Percentiles rank a stretch among this genome's conserved stretches.
These are phyloP conservation scores for Fraxinus platypoda DNA, from an alignment of 305 asterid species.

Conservation along the genomic window DNA sequence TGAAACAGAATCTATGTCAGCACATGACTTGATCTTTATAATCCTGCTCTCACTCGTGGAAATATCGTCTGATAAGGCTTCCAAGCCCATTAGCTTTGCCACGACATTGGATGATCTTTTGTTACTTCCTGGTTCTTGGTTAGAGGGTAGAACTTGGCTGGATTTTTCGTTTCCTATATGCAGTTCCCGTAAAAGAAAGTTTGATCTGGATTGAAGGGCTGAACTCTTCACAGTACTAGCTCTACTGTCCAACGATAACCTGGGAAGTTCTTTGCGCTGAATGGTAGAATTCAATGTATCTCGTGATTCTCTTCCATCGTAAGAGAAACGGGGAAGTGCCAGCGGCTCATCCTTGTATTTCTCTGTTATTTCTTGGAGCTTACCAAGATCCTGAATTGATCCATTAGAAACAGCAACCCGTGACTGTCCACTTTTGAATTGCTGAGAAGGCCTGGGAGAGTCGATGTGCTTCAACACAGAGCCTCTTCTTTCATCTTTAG, in stretches of 20 bases:
- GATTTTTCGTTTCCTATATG: constrained; percentile 37
- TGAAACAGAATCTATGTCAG: constrained; percentile 33
- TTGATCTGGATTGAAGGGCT: constrained; percentile 50
- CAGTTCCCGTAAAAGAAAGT: constrained; percentile 39
- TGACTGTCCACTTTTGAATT: constrained; percentile 34
- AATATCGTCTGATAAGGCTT: constrained; percentile 45
- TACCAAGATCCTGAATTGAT: constrained; percentile 35
- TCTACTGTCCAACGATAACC: constrained; percentile 87
- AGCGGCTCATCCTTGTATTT: constrained; percentile 41
- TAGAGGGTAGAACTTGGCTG: constrained; percentile 19
- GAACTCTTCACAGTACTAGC: constrained; percentile 49
- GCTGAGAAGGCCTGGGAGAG: constrained; percentile 82
- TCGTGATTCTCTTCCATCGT: constrained; percentile 75
- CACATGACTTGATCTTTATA: constrained; percentile 26
- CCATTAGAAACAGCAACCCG: constrained; percentile 37
- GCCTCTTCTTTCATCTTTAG: constrained; percentile 49
- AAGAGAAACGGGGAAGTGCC: constrained; percentile 64
- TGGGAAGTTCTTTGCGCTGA: constrained; percentile 70
- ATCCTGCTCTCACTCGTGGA: constrained; percentile 39
- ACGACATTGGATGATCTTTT: constrained; percentile 64
- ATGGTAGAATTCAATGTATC: constrained; percentile 42
- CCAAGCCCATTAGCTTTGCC: constrained; percentile 95
- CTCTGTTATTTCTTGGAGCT: constrained; percentile 34
- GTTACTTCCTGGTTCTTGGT: constrained; percentile 51
- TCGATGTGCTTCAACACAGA: constrained; percentile 71